These are phyloP conservation scores for Aspergillus uvarum DNA, from an alignment of 2,329 filamentous ascomycete species.

Conservation along the genomic window DNA sequence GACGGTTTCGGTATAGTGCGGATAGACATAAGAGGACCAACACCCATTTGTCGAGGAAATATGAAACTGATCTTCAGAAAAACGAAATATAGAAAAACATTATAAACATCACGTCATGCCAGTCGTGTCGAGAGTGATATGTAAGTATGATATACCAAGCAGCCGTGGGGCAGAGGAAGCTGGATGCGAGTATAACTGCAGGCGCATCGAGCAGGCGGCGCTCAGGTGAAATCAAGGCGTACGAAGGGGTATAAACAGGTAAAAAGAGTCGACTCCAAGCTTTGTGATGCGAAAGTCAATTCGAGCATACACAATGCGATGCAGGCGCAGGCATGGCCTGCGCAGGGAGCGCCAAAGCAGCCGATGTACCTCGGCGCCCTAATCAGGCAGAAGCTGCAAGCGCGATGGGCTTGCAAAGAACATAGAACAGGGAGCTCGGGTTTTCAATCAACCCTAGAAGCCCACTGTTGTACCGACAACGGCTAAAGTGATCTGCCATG, in stretches of 20 bases:
- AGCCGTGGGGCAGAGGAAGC: conserved; percentile 12
- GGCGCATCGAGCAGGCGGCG: background rate
- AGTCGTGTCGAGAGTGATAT: conserved; percentile 32
- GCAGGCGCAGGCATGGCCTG: conserved; percentile 12
- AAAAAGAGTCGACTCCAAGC: conserved; percentile 11
- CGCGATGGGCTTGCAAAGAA: background rate
- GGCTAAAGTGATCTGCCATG: conserved; percentile 29
- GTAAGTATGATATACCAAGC: conserved; percentile 19
- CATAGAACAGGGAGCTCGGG: background rate
- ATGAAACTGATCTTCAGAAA: conserved; percentile 15
- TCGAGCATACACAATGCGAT: background rate
- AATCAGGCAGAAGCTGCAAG: background rate
- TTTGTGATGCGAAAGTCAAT: conserved; percentile 11
- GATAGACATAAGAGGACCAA: background rate
- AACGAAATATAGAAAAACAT: conserved; percentile 19
- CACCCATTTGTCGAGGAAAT: conserved; percentile 4
- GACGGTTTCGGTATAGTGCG: background rate
- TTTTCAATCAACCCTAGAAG: conserved; percentile 24
- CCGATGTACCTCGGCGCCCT: background rate
- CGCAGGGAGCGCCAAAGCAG: background rate
- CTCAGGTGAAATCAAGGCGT: conserved; percentile 6
- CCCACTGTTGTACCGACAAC: conserved; percentile 36
- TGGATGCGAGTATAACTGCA: background rate
- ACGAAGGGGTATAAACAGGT: conserved; percentile 11
- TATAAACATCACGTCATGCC: conserved; percentile 33